A percentile compares a stretch with the other conserved stretches of the same genome.
Conservation (phyloP, 768 basidiomycete species). For the Peribolospora kevripleyi region DNA sequence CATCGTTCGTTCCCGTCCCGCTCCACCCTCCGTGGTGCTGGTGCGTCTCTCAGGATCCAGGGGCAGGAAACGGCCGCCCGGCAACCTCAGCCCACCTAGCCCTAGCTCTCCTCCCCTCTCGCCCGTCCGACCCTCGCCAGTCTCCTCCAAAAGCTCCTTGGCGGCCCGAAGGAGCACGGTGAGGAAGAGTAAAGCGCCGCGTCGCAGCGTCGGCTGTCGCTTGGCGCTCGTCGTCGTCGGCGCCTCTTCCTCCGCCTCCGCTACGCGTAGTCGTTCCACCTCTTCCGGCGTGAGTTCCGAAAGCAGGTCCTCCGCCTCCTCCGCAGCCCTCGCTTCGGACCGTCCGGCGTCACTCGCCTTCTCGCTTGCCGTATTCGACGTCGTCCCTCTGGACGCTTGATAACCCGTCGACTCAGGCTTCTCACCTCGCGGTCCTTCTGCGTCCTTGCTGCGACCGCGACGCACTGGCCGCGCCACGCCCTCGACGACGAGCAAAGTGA, state of each 20-base stretch:
- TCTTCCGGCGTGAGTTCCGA: constrained; percentile 9
- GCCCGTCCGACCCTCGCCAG: not conserved
- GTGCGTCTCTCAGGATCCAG: constrained; percentile 6
- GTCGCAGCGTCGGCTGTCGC: constrained; percentile 46
- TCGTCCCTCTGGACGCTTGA: constrained; percentile 10
- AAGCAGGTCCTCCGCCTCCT: constrained; percentile 9
- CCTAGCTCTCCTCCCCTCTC: not conserved
- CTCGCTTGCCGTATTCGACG: constrained; percentile 1
- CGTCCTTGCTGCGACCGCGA: not conserved
- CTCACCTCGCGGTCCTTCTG: not conserved
- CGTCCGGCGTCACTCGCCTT: not conserved
- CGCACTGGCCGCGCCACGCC: constrained; percentile 8
- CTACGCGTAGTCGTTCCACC: not conserved
- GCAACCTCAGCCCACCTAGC: constrained; percentile 1
- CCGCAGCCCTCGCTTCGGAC: constrained; percentile 5
- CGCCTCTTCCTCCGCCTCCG: constrained; percentile 31
- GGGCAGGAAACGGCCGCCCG: not conserved
- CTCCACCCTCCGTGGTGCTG: not conserved
- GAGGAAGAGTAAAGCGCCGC: constrained; percentile 67
- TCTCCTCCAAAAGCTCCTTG: constrained; percentile 15
- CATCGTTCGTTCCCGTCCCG: not conserved
- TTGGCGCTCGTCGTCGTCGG: constrained; percentile 29
- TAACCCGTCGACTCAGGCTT: constrained; percentile 31
- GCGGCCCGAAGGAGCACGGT: constrained; percentile 39
- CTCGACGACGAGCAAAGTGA: constrained; percentile 40